phyloP scores from a whole-genome alignment of 345 rosid genomes.

The Eucalyptus albens region DNA sequence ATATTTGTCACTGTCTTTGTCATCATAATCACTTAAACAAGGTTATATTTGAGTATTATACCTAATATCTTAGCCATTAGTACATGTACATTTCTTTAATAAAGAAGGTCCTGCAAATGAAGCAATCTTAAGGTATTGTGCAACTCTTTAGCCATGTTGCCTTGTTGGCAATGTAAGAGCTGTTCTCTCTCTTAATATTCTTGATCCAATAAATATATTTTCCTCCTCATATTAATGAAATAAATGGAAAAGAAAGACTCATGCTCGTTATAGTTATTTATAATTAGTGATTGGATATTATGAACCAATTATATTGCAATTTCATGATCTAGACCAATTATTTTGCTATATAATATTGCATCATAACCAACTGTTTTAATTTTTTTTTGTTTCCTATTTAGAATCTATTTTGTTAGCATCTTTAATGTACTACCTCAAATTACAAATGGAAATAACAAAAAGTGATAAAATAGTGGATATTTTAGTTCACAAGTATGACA shows the following conservation, averaged over 20 bases:
- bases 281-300: not conserved
- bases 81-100: not conserved
- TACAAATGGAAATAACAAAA: too few relatives aligned
- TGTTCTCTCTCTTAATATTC: too few relatives aligned
- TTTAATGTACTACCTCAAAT: not conserved
- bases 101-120: too few relatives aligned
- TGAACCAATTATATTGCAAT: not conserved
- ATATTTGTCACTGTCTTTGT: not conserved
- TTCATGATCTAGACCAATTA: not conserved
- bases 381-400: not conserved
- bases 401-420: not conserved
- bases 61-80: not conserved
- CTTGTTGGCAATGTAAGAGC: too few relatives aligned
- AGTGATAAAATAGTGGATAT: not conserved
- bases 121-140: too few relatives aligned
- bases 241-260: too few relatives aligned
- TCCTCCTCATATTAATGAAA: too few relatives aligned
- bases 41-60: not conserved
- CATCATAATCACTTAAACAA: not conserved
- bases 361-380: not conserved
- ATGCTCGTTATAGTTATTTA: rapidly evolving
- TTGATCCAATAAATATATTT: too few relatives aligned
- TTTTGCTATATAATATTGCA: too few relatives aligned
- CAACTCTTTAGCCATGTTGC: too few relatives aligned
- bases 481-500: not conserved